Base-by-base conservation (phyloP, 345 rosid species). In the Rhodamnia argentea region DNA sequence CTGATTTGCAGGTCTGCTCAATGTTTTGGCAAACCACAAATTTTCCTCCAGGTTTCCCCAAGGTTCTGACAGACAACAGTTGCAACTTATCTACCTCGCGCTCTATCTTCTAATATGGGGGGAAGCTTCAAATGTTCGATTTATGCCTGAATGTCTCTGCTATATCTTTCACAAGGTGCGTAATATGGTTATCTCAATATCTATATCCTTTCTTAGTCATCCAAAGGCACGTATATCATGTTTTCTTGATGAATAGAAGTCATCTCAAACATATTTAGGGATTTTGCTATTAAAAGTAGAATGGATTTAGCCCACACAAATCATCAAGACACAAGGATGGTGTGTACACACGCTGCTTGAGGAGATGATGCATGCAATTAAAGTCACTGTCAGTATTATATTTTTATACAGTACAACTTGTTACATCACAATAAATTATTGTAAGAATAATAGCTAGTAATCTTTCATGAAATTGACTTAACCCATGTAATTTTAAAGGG, bases 91-190 rank as follows among this genome's bases (percentile, higher is more conserved):
- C 86, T 97, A 96, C 87, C 93, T 95, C 83, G 92, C 94, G 7
- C 95, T 97, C 70, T 97, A 94, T 90, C 96, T 96, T 90, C 99
- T 97, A 85, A 94, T 97, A 86, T 97, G 99, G 99, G 99, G 99
- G 29, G 99, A 97, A 93, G 99, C 99, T 91, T 97, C 99, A 89
- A 97, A 97, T 90, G 90, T 96, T 83, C 95, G 99, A 32, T 97
- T 97, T 92, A 96, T 97, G 99, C 99, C 99, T 37, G 99, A 97
- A 90, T 97, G 99, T 92, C 88, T 97, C 84, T 96, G 99, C 95
- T 97, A 95, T 93, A 96, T 97, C 84, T 96, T 97, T 91, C 99
- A 97, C 90, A 90, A 93, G 40, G 99, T 96, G 92, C 23, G 94
- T 52, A 24, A 54, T 44, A 70, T 32, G 78, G 78, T 50, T 64